A percentile compares a stretch with the other conserved stretches of the same genome.
Conservation (phyloP, 306 rosid genomes). For the Rosa persica region DNA sequence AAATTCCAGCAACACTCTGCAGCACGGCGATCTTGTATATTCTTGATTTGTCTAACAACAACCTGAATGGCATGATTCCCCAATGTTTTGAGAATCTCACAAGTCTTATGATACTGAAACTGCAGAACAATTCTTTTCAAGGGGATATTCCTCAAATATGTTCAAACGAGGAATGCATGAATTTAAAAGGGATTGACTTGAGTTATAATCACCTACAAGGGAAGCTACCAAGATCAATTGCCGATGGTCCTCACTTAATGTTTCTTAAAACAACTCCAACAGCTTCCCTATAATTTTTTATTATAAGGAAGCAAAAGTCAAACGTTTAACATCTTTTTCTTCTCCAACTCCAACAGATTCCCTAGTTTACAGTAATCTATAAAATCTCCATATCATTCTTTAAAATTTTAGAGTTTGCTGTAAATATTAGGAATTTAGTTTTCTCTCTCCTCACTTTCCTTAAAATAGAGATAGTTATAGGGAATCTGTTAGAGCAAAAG, state of each 20-base stretch:
- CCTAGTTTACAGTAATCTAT: too few species aligned
- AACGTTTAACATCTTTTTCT: too few species aligned
- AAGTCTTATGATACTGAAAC: background rate
- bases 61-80: conserved; percentile 19
- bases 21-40: background rate
- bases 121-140: conserved; percentile 3
- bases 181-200: background rate
- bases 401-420: too few species aligned
- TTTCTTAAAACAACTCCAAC: too few species aligned
- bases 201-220: conserved; percentile 22
- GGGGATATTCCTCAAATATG: conserved; percentile 9
- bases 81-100: conserved; percentile 15
- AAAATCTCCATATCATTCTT: too few species aligned
- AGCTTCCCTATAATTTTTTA: too few species aligned
- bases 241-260: conserved; percentile 10
- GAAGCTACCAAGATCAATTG: conserved; percentile 6
- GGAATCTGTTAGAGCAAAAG: too few species aligned
- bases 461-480: too few species aligned
- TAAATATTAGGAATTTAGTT: too few species aligned
- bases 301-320: too few species aligned
- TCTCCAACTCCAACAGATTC: too few species aligned
- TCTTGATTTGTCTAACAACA: conserved; percentile 21
- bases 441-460: too few species aligned
- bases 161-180: background rate
- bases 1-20: conserved; percentile 21